Evolutionary conservation across 1,284 basidiomycete genomes (phyloP), one percentile per base, ranked within the genome.

Genomic region (Moesziomyces aphidis): DNA sequence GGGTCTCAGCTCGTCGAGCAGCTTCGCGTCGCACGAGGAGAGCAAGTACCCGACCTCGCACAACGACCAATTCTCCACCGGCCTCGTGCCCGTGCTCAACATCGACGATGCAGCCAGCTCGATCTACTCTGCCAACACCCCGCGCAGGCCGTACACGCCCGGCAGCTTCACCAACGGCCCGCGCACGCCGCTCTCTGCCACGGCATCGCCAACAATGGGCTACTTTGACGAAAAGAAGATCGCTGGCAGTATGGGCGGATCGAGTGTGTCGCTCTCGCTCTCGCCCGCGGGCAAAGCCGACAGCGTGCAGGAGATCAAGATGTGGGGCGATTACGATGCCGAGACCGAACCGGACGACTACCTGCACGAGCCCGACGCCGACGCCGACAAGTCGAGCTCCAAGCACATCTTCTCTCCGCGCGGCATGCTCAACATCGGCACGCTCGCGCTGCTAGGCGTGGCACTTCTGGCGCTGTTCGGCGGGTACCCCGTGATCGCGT

Each of bases 401-500:
- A 65, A 46, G 15, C 47, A 39, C 21, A 51, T 58, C 17, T 60
- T 61, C 15, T 58, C 73, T 3, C 48, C 36, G 3, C 53, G 79
- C 8, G 76, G 73, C 13, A 17, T 73, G 10, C 44, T 76, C 26
- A 80, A 80, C 45, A 61, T 81, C n/a, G 54, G 64, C 8, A 61
- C 64, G 7, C 49, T 81, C 11, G 31, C 57, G 0, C 11, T 81
- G 10, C 53, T 79, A 39, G 55, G 67, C 1, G 15, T 65, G 5
- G 76, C 55, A 5, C 51, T 81, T 34, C 45, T 79, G 15, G 59
- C 58, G 19, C 56, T 81, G 45, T 77, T 81, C 36, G 67, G 61
- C 11, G 78, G 68, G 0, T 78, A 79, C 24, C 79, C 79, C 4
- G 68, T 80, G 53, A 59, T 76, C 23, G 60, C 69, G 3, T 71